Conservation (phyloP, 75 land plant genomes). For the Azolla pinnata region DNA sequence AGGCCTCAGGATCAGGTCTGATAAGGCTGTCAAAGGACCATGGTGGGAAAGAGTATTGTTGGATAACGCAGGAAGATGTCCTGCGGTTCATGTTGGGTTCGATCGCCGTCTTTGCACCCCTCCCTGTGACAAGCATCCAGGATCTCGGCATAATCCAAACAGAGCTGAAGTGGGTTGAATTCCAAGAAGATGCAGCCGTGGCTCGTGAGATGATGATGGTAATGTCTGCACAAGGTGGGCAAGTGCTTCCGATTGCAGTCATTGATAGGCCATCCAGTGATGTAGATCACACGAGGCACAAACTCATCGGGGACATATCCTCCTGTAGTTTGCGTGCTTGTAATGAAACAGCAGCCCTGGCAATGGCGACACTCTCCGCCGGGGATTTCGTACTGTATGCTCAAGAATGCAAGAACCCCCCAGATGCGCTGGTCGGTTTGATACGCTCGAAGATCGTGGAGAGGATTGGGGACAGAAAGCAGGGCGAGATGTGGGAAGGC, state of each 20-base stretch:
- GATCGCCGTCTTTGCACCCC: constrained; percentile 59
- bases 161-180: constrained; percentile 26
- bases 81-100: constrained; percentile 54
- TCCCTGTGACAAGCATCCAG: constrained; percentile 50
- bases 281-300: constrained; percentile 1
- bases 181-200: constrained; percentile 39
- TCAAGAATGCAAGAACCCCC: constrained; percentile 56
- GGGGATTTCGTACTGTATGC: constrained; percentile 52
- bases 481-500: not conserved
- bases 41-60: constrained; percentile 50
- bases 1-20: too few species aligned
- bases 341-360: constrained; percentile 56
- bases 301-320: constrained; percentile 68
- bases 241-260: too few species aligned
- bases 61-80: constrained; percentile 71
- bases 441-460: constrained; percentile 35
- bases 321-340: constrained; percentile 42
- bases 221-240: constrained; percentile 24
- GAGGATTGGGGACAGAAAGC: constrained; percentile 16
- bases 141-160: constrained; percentile 41
- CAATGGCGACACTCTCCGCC: constrained; percentile 53
- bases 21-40: constrained; percentile 6
- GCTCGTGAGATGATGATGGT: constrained; percentile 32
- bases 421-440: constrained; percentile 32
- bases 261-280: constrained; percentile 44